Evolutionary conservation across 2,329 filamentous ascomycete species (phyloP), one percentile per base, ranked within the genome.

Genomic region (Nemania abortiva): DNA sequence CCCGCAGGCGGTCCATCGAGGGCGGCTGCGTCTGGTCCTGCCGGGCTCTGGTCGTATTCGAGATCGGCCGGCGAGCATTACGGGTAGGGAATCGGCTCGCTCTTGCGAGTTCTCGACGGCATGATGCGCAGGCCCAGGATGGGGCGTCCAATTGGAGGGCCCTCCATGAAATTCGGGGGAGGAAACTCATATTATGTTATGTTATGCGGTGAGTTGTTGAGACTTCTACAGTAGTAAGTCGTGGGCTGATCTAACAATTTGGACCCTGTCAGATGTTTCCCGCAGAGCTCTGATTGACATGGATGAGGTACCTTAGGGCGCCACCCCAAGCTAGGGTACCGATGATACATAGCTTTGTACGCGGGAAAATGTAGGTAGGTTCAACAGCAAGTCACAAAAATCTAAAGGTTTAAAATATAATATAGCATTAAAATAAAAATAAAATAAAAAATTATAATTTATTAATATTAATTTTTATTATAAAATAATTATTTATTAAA

Each of bases 1-100:
- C 87, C 31, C 86, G 86, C 79, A 92, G 82, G 73, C 89, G 84
- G 52, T 90, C 89, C 89, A 93, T 92, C 50, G 82, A 85, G 1
- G 88, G 86, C 18, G 82, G 80, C 50, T 24, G 18, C 15, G 53
- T 15, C 13, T 63, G 82, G 80, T 49, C n/a, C n/a, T 22, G 53
- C 50, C 15, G 63, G 63, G 63, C 31, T 60, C 45, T 72, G 20
- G 63, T 56, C 6, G 65, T 60, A 50, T 71, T 77, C 67, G 76
- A 75, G 20, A 78, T 61, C 24, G 70, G 60, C 55, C 75, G 69
- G n/a, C 74, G 76, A 22, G 71, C 24, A 1, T 57, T 45, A 34
- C 49, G 68, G n/a, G 59, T 20, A 27, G 69, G 72, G 58, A 71
- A 59, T 62, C 72, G 72, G 37, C 64, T 69, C 57, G 68, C 52